A percentile compares a stretch with the other conserved stretches of the same genome.
Conservation (phyloP, 768 basidiomycete genomes). For the Leccinellum luteum region DNA sequence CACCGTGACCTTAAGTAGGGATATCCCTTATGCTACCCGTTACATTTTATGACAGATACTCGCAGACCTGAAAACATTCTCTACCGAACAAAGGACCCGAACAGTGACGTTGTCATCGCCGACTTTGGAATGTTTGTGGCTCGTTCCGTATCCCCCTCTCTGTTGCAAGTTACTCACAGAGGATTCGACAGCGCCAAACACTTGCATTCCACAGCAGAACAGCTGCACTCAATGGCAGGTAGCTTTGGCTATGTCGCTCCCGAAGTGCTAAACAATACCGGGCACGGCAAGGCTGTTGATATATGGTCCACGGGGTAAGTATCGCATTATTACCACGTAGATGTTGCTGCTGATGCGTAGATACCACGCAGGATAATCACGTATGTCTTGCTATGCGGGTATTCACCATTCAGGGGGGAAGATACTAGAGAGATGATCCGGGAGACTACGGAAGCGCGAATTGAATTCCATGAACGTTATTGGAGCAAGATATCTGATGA, state of each 20-base stretch:
- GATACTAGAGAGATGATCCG: slow-evolving; percentile 70
- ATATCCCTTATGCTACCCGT: slow-evolving; percentile 13
- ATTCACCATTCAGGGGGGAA: slow-evolving; percentile 90
- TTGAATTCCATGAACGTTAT: slow-evolving; percentile 91
- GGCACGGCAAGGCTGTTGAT: slow-evolving; percentile 91
- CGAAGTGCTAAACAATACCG: slow-evolving; percentile 75
- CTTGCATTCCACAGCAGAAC: slow-evolving; percentile 66
- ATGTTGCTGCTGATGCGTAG: not conserved
- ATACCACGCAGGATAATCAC: slow-evolving; percentile 71
- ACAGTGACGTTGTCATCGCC: slow-evolving; percentile 90
- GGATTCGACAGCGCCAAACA: slow-evolving; percentile 69
- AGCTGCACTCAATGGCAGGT: slow-evolving; percentile 69
- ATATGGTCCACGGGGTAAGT: slow-evolving; percentile 89
- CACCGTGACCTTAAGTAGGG: slow-evolving; percentile 90
- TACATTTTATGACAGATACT: not conserved
- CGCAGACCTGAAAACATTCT: slow-evolving; percentile 92
- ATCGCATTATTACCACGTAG: not conserved
- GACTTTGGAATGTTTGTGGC: slow-evolving; percentile 90
- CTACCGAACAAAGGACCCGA: slow-evolving; percentile 70
- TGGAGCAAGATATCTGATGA: slow-evolving; percentile 87
- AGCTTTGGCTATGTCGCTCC: slow-evolving; percentile 92
- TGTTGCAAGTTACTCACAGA: not conserved
- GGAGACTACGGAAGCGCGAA: slow-evolving; percentile 81
- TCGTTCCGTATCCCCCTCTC: not conserved
- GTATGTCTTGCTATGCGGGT: slow-evolving; percentile 93